Base-by-base conservation (phyloP, 139 green algal species). In the Astrephomene gubernaculifera region DNA sequence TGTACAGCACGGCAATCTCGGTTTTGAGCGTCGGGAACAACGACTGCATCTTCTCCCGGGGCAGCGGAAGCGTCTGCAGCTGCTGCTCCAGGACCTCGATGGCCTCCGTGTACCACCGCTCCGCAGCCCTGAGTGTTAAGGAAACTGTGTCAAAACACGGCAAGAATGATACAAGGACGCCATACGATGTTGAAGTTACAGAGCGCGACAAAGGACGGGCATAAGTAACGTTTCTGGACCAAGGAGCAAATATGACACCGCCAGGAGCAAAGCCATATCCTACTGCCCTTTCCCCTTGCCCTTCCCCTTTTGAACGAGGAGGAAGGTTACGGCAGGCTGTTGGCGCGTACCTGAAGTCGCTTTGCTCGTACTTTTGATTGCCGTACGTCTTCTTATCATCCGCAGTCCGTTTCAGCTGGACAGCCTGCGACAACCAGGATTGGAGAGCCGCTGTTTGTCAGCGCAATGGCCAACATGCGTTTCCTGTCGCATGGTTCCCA, bases 1-100 rank as follows among this genome's bases (percentile, higher is more conserved):
- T 90, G 85, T 89, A 79, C 49, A 92, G 85, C 75, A 92, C 88
- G 1, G 88, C 88, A 10, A 87, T 44, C 44, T 90, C 86, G 1
- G 79, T 86, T 1, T 70, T 45, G 2, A 86, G 79, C 45, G 10
- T 70, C 45, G 79, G 79, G 31, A 84, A 84, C 31, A 84, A 43
- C 78, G 69, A 63, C 24, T 57, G 61, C 41, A 43, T 21, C 43
- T 44, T 44, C 24, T 61, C 43, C 9, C 44, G 44, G 2, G 4
- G 8, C 22, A 72, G 29, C 1, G 39, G 24, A 9, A 57, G 24
- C 41, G 27, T 21, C 38, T 35, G 19, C 49, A 71, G 31, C 25
- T 80, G 44, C 21, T 71, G 49, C 29, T 84, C 49, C 79, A 90
- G 71, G 27, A 72, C 5, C 21, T 90, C 65, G 38, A 90, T 84